Evolutionary conservation across 768 basidiomycete species (phyloP).

Genomic region (Collybia mongolica): DNA sequence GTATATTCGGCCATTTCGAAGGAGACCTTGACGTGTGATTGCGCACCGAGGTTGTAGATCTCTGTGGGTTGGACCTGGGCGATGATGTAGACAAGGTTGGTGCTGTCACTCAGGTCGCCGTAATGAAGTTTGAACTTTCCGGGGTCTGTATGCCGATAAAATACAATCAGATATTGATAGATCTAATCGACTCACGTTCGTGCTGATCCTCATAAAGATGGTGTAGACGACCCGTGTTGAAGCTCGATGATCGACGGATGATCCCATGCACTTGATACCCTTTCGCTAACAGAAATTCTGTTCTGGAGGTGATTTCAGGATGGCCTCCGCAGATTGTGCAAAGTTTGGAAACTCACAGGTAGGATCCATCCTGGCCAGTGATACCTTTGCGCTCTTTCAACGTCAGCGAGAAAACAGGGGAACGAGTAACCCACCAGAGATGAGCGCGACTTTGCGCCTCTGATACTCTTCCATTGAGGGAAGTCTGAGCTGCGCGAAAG

Average conservation of each 20-base stretch:
- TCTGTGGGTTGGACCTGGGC: conserved; percentile 93
- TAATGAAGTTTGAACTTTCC: conserved; percentile 85
- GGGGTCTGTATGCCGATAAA: conserved; percentile 42
- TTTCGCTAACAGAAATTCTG: conserved; percentile 80
- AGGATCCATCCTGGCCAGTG: conserved; percentile 96
- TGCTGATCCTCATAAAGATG: conserved; percentile 93
- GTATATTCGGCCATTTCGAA: conserved; percentile 99
- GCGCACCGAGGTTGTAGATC: conserved; percentile 97
- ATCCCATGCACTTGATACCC: conserved; percentile 94
- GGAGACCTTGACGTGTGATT: conserved; percentile 98
- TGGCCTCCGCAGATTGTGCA: background rate
- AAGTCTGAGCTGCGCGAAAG: conserved; percentile 54
- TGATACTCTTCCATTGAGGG: conserved; percentile 80
- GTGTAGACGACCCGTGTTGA: conserved; percentile 95
- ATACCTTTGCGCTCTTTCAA: conserved; percentile 56
- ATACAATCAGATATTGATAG: background rate
- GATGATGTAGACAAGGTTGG: conserved; percentile 96
- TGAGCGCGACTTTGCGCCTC: conserved; percentile 90
- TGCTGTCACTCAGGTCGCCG: conserved; percentile 93
- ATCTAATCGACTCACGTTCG: conserved; percentile 58
- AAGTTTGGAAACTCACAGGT: conserved; percentile 58
- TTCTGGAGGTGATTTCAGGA: conserved; percentile 39
- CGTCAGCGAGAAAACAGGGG: conserved; percentile 1
- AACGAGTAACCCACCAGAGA: conserved; percentile 63
- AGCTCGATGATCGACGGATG: conserved; percentile 95